Conservation (phyloP, 768 basidiomycete species). For the Rhizopogon vesiculosus region DNA sequence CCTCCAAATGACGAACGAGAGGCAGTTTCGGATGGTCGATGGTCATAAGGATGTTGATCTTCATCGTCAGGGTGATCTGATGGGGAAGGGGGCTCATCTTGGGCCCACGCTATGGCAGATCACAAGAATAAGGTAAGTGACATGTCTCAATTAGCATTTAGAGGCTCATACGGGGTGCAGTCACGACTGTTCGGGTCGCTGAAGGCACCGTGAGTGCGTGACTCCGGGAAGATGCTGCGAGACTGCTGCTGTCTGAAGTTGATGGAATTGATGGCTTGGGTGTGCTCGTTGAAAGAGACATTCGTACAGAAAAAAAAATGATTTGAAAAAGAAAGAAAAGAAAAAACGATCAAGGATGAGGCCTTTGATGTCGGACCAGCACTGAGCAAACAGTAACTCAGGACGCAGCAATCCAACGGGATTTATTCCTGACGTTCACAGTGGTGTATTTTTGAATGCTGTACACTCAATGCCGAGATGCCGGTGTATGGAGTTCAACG, state of each 20-base stretch:
- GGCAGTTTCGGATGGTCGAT: constrained; percentile 51
- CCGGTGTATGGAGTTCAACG: not conserved
- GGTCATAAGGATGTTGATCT: constrained; percentile 28
- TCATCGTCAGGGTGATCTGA: constrained; percentile 38
- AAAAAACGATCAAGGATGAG: too few relatives aligned
- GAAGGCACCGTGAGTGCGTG: constrained; percentile 28
- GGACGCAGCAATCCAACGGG: too few relatives aligned
- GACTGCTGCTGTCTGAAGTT: constrained; percentile 21
- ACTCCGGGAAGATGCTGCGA: constrained; percentile 24
- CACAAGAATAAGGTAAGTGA: constrained; percentile 1
- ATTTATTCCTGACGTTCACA: too few relatives aligned
- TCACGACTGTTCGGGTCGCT: constrained; percentile 52
- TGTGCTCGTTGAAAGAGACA: constrained; percentile 14
- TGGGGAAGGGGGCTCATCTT: constrained; percentile 78
- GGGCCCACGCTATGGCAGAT: constrained; percentile 64
- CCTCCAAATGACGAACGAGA: constrained; percentile 38
- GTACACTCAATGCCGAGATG: not conserved
- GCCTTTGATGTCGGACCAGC: too few relatives aligned
- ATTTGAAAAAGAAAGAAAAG: too few relatives aligned
- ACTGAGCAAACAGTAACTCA: too few relatives aligned
- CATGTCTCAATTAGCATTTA: not conserved
- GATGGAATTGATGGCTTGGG: constrained; percentile 15
- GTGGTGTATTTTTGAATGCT: not conserved
- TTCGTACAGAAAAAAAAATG: not conserved
- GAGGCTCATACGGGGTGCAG: constrained; percentile 58